A percentile compares a stretch with the other conserved stretches of the same genome.
Conservation (phyloP, 2,329 filamentous ascomycete species). For the Alternaria infectoria region DNA sequence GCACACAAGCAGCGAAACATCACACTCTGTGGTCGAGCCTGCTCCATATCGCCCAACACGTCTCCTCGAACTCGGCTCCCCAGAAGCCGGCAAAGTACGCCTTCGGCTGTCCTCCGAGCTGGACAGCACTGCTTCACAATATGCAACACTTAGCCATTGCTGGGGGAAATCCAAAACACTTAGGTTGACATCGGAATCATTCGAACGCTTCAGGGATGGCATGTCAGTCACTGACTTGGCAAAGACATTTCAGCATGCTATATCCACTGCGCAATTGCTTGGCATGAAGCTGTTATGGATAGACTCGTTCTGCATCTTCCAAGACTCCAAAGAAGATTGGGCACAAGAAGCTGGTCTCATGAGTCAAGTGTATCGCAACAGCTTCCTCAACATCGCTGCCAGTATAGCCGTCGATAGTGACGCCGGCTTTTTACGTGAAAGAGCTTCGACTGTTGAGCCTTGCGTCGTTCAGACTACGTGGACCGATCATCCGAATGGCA, state of each 20-base stretch:
- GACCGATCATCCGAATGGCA: neutral
- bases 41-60: neutral
- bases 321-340: neutral
- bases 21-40: neutral
- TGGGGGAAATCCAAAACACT: neutral
- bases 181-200: too few relatives aligned
- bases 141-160: constrained; percentile 1
- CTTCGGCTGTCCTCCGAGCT: neutral
- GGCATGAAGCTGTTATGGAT: neutral
- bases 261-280: neutral
- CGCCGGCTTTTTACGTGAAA: neutral
- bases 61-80: neutral
- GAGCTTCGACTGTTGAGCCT: neutral
- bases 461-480: neutral
- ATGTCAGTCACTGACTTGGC: neutral
- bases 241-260: neutral
- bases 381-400: neutral
- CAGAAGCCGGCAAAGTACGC: neutral
- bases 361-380: neutral
- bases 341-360: neutral
- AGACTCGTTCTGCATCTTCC: neutral
- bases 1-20: neutral
- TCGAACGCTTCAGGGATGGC: neutral
- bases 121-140: neutral
- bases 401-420: neutral